phyloP scores from a whole-genome alignment of 2,329 filamentous ascomycete genomes.

The Arthroderma uncinatum region DNA sequence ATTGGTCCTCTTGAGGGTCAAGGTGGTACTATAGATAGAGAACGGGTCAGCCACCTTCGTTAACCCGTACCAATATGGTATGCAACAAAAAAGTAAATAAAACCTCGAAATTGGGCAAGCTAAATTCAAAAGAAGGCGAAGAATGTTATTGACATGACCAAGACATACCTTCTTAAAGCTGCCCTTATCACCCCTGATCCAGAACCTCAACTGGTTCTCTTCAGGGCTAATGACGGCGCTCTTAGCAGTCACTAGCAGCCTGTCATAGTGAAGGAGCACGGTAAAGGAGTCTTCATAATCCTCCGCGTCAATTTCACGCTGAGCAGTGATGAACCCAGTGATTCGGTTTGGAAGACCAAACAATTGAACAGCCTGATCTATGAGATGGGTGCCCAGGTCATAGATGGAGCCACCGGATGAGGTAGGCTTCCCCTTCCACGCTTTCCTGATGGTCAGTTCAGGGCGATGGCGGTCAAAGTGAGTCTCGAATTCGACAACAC shows the following conservation, averaged over 20 bases:
- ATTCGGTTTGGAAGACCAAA: slow-evolving; percentile 59
- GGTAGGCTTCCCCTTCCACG: slow-evolving; percentile 58
- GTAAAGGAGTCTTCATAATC: slow-evolving; percentile 44
- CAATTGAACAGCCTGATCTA: slow-evolving; percentile 61
- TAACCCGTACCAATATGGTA: too few relatives aligned
- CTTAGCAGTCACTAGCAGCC: slow-evolving; percentile 57
- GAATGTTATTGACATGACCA: too few relatives aligned
- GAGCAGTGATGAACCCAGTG: slow-evolving; percentile 56
- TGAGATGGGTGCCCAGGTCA: slow-evolving; percentile 63
- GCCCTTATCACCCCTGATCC: slow-evolving; percentile 63
- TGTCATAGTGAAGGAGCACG: slow-evolving; percentile 56
- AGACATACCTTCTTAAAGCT: slow-evolving; percentile 60
- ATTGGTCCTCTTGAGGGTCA: slow-evolving; percentile 65
- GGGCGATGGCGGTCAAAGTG: slow-evolving; percentile 69
- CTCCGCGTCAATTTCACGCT: slow-evolving; percentile 47
- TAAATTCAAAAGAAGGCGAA: too few relatives aligned
- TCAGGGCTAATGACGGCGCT: slow-evolving; percentile 59
- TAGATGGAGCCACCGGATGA: slow-evolving; percentile 59
- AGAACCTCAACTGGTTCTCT: slow-evolving; percentile 59
- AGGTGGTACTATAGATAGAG: slow-evolving; percentile 39
- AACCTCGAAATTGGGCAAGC: too few relatives aligned
- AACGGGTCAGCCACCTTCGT: not conserved
- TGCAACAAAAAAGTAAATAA: not conserved
- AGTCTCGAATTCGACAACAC: slow-evolving; percentile 66
- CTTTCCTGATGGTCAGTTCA: slow-evolving; percentile 36